These are phyloP conservation scores for Gossypium bickii DNA, from an alignment of 345 rosid genomes.

Conservation along the genomic window DNA sequence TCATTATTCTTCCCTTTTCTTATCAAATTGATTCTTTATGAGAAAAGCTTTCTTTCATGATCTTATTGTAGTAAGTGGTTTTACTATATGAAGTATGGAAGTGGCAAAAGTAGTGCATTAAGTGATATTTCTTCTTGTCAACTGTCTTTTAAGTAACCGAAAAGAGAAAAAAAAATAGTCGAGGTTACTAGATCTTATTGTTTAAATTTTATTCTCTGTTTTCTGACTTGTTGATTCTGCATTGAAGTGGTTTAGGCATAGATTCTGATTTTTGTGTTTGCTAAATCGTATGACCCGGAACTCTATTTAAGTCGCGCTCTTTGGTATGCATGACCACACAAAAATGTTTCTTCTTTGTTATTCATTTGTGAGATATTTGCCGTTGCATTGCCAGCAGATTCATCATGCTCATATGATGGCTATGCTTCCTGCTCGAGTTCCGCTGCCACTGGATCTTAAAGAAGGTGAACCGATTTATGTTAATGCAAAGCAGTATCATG, in stretches of 20 bases:
- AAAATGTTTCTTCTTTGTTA: slow-evolving; percentile 19
- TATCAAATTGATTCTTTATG: slow-evolving; percentile 19
- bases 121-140: neutral
- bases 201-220: neutral
- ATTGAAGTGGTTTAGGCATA: neutral
- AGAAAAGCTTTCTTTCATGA: slow-evolving; percentile 13
- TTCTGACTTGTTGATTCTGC: slow-evolving; percentile 16
- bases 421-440: slow-evolving; percentile 53
- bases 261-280: slow-evolving; percentile 18
- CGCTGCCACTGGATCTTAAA: slow-evolving; percentile 47
- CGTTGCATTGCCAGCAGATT: slow-evolving; percentile 37
- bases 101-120: slow-evolving; percentile 22
- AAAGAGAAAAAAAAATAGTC: neutral
- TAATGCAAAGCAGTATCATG: slow-evolving; percentile 79
- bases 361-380: slow-evolving; percentile 20
- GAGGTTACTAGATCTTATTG: neutral
- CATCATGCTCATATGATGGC: slow-evolving; percentile 54
- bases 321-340: neutral
- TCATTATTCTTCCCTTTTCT: slow-evolving; percentile 24
- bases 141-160: neutral
- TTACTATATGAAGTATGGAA: slow-evolving; percentile 20
- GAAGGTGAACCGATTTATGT: slow-evolving; percentile 67
- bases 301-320: slow-evolving; percentile 13
- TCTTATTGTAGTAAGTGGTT: slow-evolving; percentile 12
- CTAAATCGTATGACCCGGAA: slow-evolving; percentile 7